Percentiles rank a stretch among this genome's conserved stretches.
Conservation (phyloP, 2,329 filamentous ascomycete species). For the Zalaria obscura region DNA sequence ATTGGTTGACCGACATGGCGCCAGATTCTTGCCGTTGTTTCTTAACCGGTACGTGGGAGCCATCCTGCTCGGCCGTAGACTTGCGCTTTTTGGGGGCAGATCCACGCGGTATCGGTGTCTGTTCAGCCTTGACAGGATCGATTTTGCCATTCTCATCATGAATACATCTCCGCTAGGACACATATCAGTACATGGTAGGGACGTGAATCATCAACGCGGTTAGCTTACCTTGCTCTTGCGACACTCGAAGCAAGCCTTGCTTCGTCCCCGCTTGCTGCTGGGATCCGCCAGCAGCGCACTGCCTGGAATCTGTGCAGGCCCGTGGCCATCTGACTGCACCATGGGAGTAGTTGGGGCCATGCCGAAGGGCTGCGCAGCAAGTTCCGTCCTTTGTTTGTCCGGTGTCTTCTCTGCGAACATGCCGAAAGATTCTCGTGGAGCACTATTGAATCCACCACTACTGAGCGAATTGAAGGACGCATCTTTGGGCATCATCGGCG, state of each 20-base stretch:
- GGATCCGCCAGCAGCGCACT: slow-evolving; percentile 6
- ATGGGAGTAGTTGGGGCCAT: slow-evolving; percentile 1
- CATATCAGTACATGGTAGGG: slow-evolving; percentile 8
- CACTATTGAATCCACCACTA: not conserved
- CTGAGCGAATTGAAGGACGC: not conserved
- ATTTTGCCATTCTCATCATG: slow-evolving; percentile 51
- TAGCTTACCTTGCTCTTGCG: slow-evolving; percentile 49
- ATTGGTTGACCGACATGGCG: slow-evolving; percentile 2
- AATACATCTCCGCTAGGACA: slow-evolving; percentile 45
- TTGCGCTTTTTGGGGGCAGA: slow-evolving; percentile 41
- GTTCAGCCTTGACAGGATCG: slow-evolving; percentile 48
- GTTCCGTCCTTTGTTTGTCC: not conserved
- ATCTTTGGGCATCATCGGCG: not conserved
- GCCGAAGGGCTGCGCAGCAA: not conserved
- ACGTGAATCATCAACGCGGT: slow-evolving; percentile 11
- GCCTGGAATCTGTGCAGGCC: slow-evolving; percentile 3
- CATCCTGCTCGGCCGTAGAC: slow-evolving; percentile 24
- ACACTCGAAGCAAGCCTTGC: slow-evolving; percentile 52
- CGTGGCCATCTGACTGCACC: slow-evolving; percentile 1
- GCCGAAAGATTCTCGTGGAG: slow-evolving; percentile 3
- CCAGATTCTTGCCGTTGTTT: slow-evolving; percentile 6
- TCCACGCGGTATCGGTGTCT: slow-evolving; percentile 45
- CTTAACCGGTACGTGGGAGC: slow-evolving; percentile 11
- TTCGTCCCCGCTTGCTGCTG: slow-evolving; percentile 26
- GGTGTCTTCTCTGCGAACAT: slow-evolving; percentile 1